phyloP scores from a whole-genome alignment of 192 early-diverging fungal species.

The Chytriomyces sp. region DNA sequence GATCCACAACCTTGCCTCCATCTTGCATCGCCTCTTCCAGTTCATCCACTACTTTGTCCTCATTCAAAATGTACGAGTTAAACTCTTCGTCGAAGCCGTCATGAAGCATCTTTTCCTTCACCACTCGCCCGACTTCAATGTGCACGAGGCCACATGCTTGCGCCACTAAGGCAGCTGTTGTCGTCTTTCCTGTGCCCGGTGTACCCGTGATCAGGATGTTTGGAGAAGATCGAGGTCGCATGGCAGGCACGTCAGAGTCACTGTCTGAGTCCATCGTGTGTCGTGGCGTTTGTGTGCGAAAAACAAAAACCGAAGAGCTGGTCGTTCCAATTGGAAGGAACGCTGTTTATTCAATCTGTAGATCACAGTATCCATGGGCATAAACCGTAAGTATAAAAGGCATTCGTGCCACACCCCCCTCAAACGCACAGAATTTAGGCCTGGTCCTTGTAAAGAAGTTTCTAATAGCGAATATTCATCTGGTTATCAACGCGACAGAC shows the following conservation, averaged over 20 bases:
- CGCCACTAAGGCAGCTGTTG: constrained; percentile 73
- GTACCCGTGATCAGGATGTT: constrained; percentile 55
- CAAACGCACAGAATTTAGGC: constrained; percentile 2
- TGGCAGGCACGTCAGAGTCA: background rate
- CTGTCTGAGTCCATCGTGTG: constrained; percentile 23
- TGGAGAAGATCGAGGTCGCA: constrained; percentile 27
- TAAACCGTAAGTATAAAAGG: background rate
- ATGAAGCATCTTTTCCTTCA: constrained; percentile 85
- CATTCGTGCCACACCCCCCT: background rate
- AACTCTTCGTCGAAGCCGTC: constrained; percentile 85
- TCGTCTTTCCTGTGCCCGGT: constrained; percentile 54
- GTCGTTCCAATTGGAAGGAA: too few relatives aligned
- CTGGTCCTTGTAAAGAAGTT: constrained; percentile 24
- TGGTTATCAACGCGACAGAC: background rate
- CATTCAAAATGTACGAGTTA: constrained; percentile 85
- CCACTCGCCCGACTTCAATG: constrained; percentile 83
- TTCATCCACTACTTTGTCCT: constrained; percentile 94
- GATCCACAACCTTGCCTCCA: constrained; percentile 91
- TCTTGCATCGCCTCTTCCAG: constrained; percentile 77
- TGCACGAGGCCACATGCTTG: constrained; percentile 70
- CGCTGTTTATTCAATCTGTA: background rate
- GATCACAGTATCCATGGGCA: background rate
- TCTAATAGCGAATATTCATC: constrained; percentile 2
- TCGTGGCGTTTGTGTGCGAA: background rate
- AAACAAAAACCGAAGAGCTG: constrained; percentile 9